phyloP scores from a whole-genome alignment of 2,329 filamentous ascomycete species.

The Aspergillus pseudotamarii region DNA sequence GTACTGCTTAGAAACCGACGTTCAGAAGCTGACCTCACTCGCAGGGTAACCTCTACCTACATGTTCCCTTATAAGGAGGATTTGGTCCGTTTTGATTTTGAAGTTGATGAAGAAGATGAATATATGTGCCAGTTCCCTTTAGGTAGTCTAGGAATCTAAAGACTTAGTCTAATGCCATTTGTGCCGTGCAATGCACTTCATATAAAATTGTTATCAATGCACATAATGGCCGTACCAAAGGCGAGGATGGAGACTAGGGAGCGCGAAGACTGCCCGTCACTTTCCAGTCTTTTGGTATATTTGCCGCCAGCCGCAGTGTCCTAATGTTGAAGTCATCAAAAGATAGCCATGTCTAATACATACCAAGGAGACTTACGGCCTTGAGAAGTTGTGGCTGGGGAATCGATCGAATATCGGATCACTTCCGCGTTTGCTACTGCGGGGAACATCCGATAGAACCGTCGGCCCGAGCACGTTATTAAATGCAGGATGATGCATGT shows the following conservation, averaged over 20 bases:
- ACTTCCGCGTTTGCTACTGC: not conserved
- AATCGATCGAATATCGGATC: not conserved
- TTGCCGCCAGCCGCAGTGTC: not conserved
- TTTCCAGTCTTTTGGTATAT: not conserved
- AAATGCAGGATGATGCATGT: not conserved
- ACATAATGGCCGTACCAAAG: not conserved
- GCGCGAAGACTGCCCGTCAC: not conserved
- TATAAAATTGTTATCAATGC: not conserved
- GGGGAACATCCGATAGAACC: not conserved
- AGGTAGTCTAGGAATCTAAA: not conserved
- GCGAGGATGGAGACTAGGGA: no score
- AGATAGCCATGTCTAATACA: not conserved
- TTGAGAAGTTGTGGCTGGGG: not conserved
- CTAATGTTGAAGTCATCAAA: not conserved
- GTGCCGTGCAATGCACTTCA: not conserved
- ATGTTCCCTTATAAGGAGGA: constrained; percentile 59
- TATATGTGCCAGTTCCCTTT: constrained; percentile 21
- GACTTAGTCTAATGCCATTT: not conserved
- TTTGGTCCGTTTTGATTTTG: constrained; percentile 58
- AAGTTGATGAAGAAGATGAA: constrained; percentile 44
- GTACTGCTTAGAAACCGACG: no score
- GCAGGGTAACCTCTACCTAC: constrained; percentile 55
- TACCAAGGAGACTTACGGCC: not conserved
- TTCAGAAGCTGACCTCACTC: not conserved
- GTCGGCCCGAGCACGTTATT: not conserved